Percentiles rank a stretch among this genome's conserved stretches.
Evolutionary conservation across 805 yeast species (phyloP).

Genomic region (Zygotorulaspora danielsina): DNA sequence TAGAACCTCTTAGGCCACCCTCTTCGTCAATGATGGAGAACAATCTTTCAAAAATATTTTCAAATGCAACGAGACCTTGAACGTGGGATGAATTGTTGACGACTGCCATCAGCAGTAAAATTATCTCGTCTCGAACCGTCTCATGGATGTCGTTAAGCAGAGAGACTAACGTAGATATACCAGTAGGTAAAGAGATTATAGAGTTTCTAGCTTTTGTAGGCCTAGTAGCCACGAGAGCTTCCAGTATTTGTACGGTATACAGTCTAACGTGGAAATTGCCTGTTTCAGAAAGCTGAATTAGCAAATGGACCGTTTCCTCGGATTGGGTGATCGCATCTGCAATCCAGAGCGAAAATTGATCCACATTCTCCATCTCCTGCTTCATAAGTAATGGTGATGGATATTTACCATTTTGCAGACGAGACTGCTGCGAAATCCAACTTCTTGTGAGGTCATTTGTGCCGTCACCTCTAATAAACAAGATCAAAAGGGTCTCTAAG

Average conservation of each 20-base stretch:
- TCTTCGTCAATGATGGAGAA: constrained; percentile 79
- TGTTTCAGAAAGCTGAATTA: constrained; percentile 47
- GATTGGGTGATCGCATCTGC: constrained; percentile 86
- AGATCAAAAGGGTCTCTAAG: constrained; percentile 76
- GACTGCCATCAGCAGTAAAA: constrained; percentile 75
- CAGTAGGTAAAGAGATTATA: constrained; percentile 68
- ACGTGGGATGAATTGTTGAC: constrained; percentile 78
- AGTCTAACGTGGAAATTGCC: constrained; percentile 73
- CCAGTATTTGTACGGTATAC: constrained; percentile 79
- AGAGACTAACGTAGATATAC: constrained; percentile 68
- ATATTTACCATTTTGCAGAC: constrained; percentile 71
- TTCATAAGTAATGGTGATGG: constrained; percentile 66
- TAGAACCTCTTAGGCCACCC: constrained; percentile 84
- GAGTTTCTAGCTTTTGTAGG: constrained; percentile 69
- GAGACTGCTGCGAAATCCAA: constrained; percentile 71
- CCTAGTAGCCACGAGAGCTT: constrained; percentile 76
- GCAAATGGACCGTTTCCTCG: constrained; percentile 39
- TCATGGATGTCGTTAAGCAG: constrained; percentile 64
- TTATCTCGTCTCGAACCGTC: constrained; percentile 84
- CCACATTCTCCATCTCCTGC: constrained; percentile 48
- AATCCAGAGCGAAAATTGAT: constrained; percentile 89
- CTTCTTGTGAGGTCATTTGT: constrained; percentile 60
- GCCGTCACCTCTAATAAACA: constrained; percentile 68
- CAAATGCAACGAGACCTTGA: constrained; percentile 91
- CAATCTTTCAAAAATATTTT: constrained; percentile 79